A percentile compares a stretch with the other conserved stretches of the same genome.
phyloP scores from a whole-genome alignment of 75 land plant genomes.

The Isoetes taiwanensis region DNA sequence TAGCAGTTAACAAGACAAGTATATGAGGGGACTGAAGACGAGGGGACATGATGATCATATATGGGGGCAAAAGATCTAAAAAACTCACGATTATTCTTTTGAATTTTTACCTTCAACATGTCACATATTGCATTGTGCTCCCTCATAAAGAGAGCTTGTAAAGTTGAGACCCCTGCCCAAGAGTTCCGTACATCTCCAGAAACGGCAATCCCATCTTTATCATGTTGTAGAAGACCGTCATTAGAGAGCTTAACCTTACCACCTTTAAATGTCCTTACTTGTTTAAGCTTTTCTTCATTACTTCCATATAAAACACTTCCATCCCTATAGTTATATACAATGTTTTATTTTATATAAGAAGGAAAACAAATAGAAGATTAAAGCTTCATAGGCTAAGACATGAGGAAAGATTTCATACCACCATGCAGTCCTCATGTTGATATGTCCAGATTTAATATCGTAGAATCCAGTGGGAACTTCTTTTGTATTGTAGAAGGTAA shows the following conservation, averaged over 20 bases:
- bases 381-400: background rate
- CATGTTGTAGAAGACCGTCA: constrained; percentile 36
- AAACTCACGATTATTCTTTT: too few relatives aligned
- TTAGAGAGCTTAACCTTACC: constrained; percentile 38
- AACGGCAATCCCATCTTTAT: constrained; percentile 31
- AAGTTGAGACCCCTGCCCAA: constrained; percentile 45
- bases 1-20: background rate
- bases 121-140: constrained; percentile 63
- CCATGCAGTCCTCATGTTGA: constrained; percentile 50
- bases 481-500: constrained; percentile 30
- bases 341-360: background rate
- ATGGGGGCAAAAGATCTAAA: too few relatives aligned
- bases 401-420: constrained; percentile 21
- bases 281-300: constrained; percentile 12
- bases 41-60: too few relatives aligned
- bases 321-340: constrained; percentile 33
- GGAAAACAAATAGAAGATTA: background rate
- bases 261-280: constrained; percentile 40
- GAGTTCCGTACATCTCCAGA: constrained; percentile 46
- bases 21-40: too few relatives aligned
- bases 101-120: constrained; percentile 43
- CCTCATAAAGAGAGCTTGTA: constrained; percentile 48
- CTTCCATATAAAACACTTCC: constrained; percentile 63
- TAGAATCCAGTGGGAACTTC: constrained; percentile 11
- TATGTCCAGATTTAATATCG: constrained; percentile 20